These are phyloP conservation scores for Backusella mclennaniae DNA, from an alignment of 192 early-diverging fungal species.

Conservation along the genomic window DNA sequence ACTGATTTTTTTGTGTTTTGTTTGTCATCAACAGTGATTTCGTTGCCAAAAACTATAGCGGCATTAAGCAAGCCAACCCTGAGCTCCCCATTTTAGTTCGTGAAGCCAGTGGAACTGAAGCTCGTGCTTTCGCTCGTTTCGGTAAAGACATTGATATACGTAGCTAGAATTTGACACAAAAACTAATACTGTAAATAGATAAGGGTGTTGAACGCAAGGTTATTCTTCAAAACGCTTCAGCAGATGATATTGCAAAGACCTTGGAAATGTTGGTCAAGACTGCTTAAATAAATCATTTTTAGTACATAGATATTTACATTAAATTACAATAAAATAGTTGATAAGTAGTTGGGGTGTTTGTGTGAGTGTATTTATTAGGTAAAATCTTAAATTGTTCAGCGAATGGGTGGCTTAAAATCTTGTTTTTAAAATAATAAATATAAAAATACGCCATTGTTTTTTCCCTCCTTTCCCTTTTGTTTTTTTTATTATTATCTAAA, in stretches of 20 bases:
- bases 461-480: constrained; percentile 11
- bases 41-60: constrained; percentile 75
- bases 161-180: background rate
- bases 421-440: background rate
- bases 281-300: constrained; percentile 21
- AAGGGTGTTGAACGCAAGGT: constrained; percentile 80
- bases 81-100: constrained; percentile 87
- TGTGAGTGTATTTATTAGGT: background rate
- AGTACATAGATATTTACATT: background rate
- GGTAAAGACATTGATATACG: constrained; percentile 49
- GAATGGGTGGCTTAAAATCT: background rate
- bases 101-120: constrained; percentile 81
- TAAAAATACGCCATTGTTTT: background rate
- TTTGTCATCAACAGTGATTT: constrained; percentile 66
- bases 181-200: constrained; percentile 48
- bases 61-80: constrained; percentile 86
- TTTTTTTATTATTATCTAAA: background rate
- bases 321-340: background rate
- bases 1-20: background rate
- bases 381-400: background rate
- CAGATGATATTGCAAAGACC: constrained; percentile 68
- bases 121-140: constrained; percentile 87
- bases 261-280: constrained; percentile 69
- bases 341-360: background rate
- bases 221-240: constrained; percentile 69